Percentiles rank a stretch among this genome's conserved stretches.
Evolutionary conservation across 441 rosid species (phyloP).

Genomic region (Populus tomentosa): DNA sequence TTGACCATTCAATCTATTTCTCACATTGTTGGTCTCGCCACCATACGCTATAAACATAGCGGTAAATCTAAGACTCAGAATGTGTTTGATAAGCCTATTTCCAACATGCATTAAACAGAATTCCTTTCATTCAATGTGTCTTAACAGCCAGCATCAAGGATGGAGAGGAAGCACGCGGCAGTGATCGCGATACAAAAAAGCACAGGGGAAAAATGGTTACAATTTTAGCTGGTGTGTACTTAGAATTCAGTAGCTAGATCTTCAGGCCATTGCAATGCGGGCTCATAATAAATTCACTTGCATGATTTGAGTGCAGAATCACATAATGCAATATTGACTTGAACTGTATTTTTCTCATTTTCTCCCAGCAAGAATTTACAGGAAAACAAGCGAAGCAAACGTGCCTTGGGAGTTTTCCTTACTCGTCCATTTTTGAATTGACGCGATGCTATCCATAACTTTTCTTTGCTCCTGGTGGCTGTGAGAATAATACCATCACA

Average conservation of each 20-base stretch:
- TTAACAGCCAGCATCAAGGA: constrained; percentile 58
- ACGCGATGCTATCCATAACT: background rate
- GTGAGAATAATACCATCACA: too few species aligned
- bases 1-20: background rate
- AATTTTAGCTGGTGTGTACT: constrained; percentile 53
- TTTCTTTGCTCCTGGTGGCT: background rate
- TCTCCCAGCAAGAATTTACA: too few species aligned
- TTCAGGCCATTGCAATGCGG: background rate
- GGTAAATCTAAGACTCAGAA: background rate
- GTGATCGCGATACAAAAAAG: constrained; percentile 35
- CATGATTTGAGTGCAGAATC: background rate
- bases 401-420: too few species aligned
- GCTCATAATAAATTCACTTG: too few species aligned
- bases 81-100: background rate
- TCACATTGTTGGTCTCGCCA: background rate
- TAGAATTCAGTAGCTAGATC: background rate
- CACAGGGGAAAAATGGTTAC: constrained; percentile 40
- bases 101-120: background rate
- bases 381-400: too few species aligned
- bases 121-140: background rate
- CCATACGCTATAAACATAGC: background rate
- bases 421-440: background rate
- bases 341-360: background rate
- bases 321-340: background rate
- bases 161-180: constrained; percentile 50